A percentile compares a stretch with the other conserved stretches of the same genome.
Evolutionary conservation across 2,329 filamentous ascomycete species (phyloP).

Genomic region (Ophiocordyceps polyrhachis-furcata): DNA sequence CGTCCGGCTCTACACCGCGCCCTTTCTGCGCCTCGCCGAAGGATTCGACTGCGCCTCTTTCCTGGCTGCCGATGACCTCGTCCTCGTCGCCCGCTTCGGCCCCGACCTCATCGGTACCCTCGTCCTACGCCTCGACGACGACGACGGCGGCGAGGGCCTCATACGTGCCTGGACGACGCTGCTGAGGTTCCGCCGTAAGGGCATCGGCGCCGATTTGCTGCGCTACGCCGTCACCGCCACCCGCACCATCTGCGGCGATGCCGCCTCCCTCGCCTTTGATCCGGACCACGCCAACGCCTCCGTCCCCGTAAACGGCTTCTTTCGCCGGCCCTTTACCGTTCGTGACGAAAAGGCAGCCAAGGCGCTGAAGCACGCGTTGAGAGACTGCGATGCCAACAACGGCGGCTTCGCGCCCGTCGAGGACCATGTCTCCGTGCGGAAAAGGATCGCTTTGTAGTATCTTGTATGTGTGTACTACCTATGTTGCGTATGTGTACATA

Average conservation of each 20-base stretch:
- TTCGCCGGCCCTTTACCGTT: conserved; percentile 37
- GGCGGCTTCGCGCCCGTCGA: conserved; percentile 2
- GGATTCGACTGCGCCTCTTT: conserved; percentile 44
- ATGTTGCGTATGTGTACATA: not conserved
- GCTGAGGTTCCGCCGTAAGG: conserved; percentile 47
- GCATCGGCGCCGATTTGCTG: conserved; percentile 53
- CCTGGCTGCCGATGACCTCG: conserved; percentile 25
- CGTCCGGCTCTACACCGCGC: conserved; percentile 39
- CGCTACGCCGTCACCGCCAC: conserved; percentile 50
- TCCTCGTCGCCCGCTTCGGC: conserved; percentile 47
- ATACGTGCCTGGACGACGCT: conserved; percentile 70
- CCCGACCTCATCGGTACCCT: conserved; percentile 49
- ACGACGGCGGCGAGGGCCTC: conserved; percentile 25
- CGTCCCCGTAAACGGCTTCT: conserved; percentile 36
- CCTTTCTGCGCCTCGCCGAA: conserved; percentile 47
- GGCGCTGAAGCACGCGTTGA: conserved; percentile 18
- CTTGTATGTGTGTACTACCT: no score
- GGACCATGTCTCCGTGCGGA: not conserved
- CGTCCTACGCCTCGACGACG: conserved; percentile 36
- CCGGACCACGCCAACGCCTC: conserved; percentile 56
- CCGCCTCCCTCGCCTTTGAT: conserved; percentile 47
- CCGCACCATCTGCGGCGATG: conserved; percentile 41
- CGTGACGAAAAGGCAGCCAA: conserved; percentile 33
- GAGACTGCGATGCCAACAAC: conserved; percentile 4
- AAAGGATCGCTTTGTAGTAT: not conserved